Evolutionary conservation across 2,329 filamentous ascomycete species (phyloP), one percentile per base, ranked within the genome.

Genomic region (Penicillium sp.): DNA sequence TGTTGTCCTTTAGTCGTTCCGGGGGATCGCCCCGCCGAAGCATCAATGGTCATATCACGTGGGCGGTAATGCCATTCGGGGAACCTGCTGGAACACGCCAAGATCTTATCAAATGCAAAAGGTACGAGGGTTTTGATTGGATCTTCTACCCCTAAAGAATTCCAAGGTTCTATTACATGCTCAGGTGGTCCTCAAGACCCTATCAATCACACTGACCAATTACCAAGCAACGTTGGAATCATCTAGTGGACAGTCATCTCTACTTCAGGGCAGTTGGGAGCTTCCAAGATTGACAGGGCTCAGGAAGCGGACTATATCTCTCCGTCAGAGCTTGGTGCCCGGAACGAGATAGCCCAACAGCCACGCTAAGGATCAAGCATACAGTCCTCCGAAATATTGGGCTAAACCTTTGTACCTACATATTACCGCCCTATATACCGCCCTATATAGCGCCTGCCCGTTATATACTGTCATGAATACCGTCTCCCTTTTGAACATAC

Each of bases 11-110:
- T 66, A 55, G 56, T 66, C 58, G 60, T 63, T 64, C 63, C 60
- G 53, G 60, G 49, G 62, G 62, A 52, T 52, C 40, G 61, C 56
- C 63, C 64, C 63, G 61, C 56, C 58, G 59, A 59, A 62, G 61
- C 66, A 66, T 62, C 39, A 29, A 34, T 51, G 29, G 20, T 20
- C 46, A 63, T 63, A 65, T 70, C 68, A 70, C 67, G 67, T 70
- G 68, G 66, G 66, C 68, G 68, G 68, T 69, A 58, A 60, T 58
- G 60, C 54, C 55, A 60, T 43, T 34, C 18, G 59, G 59, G 60
- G 61, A 67, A 63, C 55, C 58, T 68, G 59, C 64, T 67, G 67
- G 65, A 69, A 56, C 34, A 52, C 40, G 52, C 45, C 53, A 31
- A 48, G 53, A 18, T 24, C 22, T 54, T 38, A 44, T 46, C 31